Percentiles rank a stretch among this genome's conserved stretches.
Evolutionary conservation across 306 rosid genomes (phyloP).

Genomic region (Gleditsia sinensis): DNA sequence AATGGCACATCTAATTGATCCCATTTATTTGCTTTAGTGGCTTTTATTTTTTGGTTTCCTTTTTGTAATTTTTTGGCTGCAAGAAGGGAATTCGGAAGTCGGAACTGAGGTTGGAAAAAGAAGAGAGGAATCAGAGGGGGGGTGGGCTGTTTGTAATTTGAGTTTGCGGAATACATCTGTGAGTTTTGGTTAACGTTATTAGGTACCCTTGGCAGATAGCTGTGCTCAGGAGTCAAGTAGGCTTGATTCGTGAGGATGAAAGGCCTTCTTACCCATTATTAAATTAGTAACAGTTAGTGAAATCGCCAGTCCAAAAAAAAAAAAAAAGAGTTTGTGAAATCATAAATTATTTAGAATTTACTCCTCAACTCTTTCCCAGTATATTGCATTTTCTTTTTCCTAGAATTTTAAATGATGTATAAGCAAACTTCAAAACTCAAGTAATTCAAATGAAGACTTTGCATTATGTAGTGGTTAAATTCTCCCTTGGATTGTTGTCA

Average conservation of each 20-base stretch:
- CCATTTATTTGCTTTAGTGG: slow-evolving; percentile 7
- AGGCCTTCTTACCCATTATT: not conserved
- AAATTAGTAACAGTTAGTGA: slow-evolving; percentile 20
- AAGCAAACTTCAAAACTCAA: too few relatives aligned
- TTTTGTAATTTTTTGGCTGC: slow-evolving; percentile 47
- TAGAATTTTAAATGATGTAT: not conserved
- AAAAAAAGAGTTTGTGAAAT: too few relatives aligned
- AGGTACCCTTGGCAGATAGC: too few relatives aligned
- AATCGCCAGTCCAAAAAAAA: too few relatives aligned
- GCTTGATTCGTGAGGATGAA: not conserved
- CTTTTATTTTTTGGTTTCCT: slow-evolving; percentile 32
- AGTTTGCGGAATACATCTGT: slow-evolving; percentile 36
- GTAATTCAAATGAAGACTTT: too few relatives aligned
- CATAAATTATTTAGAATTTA: slow-evolving; percentile 21
- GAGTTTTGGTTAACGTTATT: slow-evolving; percentile 26
- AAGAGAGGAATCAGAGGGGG: not conserved
- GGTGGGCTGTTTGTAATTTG: slow-evolving; percentile 4
- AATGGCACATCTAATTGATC: not conserved
- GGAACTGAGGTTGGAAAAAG: not conserved
- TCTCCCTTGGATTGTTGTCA: too few relatives aligned
- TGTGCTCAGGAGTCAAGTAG: too few relatives aligned
- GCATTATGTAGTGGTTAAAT: too few relatives aligned
- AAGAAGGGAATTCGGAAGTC: slow-evolving; percentile 35
- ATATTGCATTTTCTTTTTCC: not conserved
- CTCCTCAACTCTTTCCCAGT: not conserved